Conservation (phyloP, 192 early-diverging fungal species). For the Irineochytrium annulatum region DNA sequence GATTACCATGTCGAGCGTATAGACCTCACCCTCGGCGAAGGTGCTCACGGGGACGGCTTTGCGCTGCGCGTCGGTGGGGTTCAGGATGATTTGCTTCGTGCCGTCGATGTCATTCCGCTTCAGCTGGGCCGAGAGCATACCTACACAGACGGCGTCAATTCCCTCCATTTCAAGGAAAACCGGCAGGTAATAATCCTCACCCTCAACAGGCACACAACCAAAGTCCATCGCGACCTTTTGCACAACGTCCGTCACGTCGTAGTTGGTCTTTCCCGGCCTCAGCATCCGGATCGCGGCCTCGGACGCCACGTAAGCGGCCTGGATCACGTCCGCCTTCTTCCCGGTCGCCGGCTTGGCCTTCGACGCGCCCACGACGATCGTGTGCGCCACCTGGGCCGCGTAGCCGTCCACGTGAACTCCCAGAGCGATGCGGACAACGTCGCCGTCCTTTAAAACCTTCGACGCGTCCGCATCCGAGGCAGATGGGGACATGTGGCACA, state of each 20-base stretch:
- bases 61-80: slow-evolving; percentile 73
- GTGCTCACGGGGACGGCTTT: slow-evolving; percentile 67
- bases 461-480: slow-evolving; percentile 65
- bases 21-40: slow-evolving; percentile 90
- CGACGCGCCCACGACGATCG: slow-evolving; percentile 81
- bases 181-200: slow-evolving; percentile 4
- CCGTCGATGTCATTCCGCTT: slow-evolving; percentile 85
- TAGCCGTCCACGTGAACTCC: slow-evolving; percentile 94
- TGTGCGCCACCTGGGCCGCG: slow-evolving; percentile 79
- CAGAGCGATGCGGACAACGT: slow-evolving; percentile 87
- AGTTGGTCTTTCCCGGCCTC: slow-evolving; percentile 74
- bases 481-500: slow-evolving; percentile 89
- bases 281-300: slow-evolving; percentile 84
- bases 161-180: not conserved
- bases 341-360: slow-evolving; percentile 66
- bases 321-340: slow-evolving; percentile 78
- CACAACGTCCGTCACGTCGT: slow-evolving; percentile 74
- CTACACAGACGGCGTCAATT: slow-evolving; percentile 3
- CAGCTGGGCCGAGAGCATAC: slow-evolving; percentile 86
- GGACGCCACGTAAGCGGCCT: slow-evolving; percentile 77
- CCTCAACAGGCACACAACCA: slow-evolving; percentile 85
- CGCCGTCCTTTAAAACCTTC: slow-evolving; percentile 71
- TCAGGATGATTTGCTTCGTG: slow-evolving; percentile 87
- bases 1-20: slow-evolving; percentile 83
- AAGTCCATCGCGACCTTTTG: slow-evolving; percentile 75